Conservation (phyloP, 106 monocot species). For the Apostasia ramifera region DNA sequence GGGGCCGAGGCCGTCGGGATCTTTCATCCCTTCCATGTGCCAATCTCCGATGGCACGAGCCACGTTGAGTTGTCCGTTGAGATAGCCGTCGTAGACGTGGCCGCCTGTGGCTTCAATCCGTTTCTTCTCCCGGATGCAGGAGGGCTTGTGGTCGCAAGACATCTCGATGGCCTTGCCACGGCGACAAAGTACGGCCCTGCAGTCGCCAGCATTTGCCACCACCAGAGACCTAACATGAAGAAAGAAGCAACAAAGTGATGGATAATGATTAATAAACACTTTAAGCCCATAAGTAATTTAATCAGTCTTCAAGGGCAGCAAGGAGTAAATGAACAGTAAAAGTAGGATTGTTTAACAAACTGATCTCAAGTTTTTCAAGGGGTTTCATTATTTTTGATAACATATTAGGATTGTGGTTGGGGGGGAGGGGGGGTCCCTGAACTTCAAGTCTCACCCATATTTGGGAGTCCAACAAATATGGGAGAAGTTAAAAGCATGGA, state of each 20-base stretch:
- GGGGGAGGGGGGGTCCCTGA: not conserved
- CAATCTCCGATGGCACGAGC: conserved; percentile 86
- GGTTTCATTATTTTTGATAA: too few species aligned
- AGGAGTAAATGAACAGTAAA: not conserved
- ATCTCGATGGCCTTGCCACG: conserved; percentile 76
- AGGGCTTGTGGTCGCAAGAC: conserved; percentile 79
- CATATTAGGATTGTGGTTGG: not conserved
- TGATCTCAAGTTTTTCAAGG: too few species aligned
- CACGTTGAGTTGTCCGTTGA: conserved; percentile 83
- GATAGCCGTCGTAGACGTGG: conserved; percentile 67
- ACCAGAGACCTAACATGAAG: conserved; percentile 42
- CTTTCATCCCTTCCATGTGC: conserved; percentile 84
- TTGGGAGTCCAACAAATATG: not conserved
- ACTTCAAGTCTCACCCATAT: not conserved
- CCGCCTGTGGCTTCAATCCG: conserved; percentile 78
- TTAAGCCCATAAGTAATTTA: too few species aligned
- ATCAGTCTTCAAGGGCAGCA: too few species aligned
- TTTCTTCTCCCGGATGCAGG: conserved; percentile 30
- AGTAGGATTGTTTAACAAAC: not conserved
- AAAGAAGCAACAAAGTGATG: not conserved
- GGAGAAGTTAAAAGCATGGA: not conserved
- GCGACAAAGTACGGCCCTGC: conserved; percentile 76
- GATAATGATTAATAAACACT: not conserved
- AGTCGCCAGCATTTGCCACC: conserved; percentile 91
- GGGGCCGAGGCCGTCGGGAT: conserved; percentile 30